Evolutionary conservation across 371 early-diverging fungal genomes (phyloP).

Genomic region (Lichtheimia hyalospora): DNA sequence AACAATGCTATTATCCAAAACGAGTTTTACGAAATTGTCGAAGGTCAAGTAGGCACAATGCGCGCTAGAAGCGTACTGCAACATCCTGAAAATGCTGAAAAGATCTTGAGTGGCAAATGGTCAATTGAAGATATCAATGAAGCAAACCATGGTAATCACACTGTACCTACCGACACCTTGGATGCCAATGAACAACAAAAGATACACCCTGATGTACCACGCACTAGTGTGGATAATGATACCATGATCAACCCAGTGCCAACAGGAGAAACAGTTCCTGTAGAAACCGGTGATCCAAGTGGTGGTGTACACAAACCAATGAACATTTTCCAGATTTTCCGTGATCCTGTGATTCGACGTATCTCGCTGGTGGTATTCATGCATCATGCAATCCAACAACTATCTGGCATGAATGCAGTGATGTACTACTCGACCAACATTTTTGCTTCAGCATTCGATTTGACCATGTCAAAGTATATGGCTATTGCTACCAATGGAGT

Average conservation of each 20-base stretch:
- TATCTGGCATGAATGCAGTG: slow-evolving; percentile 77
- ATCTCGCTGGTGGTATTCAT: slow-evolving; percentile 45
- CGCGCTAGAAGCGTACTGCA: slow-evolving; percentile 31
- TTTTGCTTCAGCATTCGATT: slow-evolving; percentile 45
- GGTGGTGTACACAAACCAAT: slow-evolving; percentile 19
- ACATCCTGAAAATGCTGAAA: slow-evolving; percentile 16
- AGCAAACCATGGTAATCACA: neutral
- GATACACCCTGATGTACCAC: neutral
- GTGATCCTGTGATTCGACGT: slow-evolving; percentile 40
- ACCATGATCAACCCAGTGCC: neutral
- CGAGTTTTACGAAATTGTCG: slow-evolving; percentile 62
- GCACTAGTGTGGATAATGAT: neutral
- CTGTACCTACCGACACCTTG: neutral
- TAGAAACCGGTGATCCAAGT: neutral
- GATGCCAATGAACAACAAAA: slow-evolving; percentile 1
- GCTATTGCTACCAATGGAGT: slow-evolving; percentile 62
- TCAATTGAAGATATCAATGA: too few relatives aligned
- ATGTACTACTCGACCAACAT: slow-evolving; percentile 78
- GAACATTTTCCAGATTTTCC: slow-evolving; percentile 30
- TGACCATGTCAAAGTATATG: slow-evolving; percentile 53
- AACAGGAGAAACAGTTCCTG: neutral
- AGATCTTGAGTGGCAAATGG: neutral
- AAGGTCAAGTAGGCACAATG: slow-evolving; percentile 35
- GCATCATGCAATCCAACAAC: slow-evolving; percentile 69
- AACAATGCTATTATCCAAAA: slow-evolving; percentile 38